Base-by-base conservation (phyloP, 2,329 filamentous ascomycete species). In the Colletotrichum higginsianum region DNA sequence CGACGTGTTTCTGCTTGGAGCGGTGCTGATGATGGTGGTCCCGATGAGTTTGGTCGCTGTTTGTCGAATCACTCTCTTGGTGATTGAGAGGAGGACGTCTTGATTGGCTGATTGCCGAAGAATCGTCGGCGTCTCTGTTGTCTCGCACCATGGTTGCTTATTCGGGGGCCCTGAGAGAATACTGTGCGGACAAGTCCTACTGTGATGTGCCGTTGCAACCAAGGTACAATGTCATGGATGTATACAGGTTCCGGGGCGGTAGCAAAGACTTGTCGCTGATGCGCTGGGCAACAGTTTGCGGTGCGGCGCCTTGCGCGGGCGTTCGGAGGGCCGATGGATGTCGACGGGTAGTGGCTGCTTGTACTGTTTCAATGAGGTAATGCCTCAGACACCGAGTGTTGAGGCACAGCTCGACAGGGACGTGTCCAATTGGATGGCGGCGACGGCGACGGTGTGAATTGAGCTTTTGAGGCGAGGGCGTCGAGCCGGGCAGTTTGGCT, bases 71-170 rank as follows among this genome's bases (percentile, higher is more conserved):
- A 75, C 78, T 81, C 75, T 82, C 76, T 72, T 77, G 79, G 69
- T 79, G 80, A 73, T 75, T 75, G 71, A 78, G 79, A 66, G 81
- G 75, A 77, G 86, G 83, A 35, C 85, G 84, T 82, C 88, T 88
- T 88, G 86, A 88, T 88, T 89, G 87, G 87, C 82, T 81, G 78
- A 80, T 80, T 75, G 82, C 79, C 75, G 84, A 82, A 80, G 83
- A 80, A 81, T 84, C 85, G 80, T 86, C 84, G 76, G 78, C 78
- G 76, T 88, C 84, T 79, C 80, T 83, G 78, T n/a, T 35, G 58
- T 86, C 85, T 77, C 80, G 81, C 77, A 82, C 78, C 84, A 82
- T 80, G 75, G 63, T 75, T 79, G 79, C 74, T 75, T 72, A 65
- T 72, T 72, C 56, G 55, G 11, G 35, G 56, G 49, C 49, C 55